These are phyloP conservation scores for Euphorbia celastroides DNA, from an alignment of 441 rosid species.

Conservation along the genomic window DNA sequence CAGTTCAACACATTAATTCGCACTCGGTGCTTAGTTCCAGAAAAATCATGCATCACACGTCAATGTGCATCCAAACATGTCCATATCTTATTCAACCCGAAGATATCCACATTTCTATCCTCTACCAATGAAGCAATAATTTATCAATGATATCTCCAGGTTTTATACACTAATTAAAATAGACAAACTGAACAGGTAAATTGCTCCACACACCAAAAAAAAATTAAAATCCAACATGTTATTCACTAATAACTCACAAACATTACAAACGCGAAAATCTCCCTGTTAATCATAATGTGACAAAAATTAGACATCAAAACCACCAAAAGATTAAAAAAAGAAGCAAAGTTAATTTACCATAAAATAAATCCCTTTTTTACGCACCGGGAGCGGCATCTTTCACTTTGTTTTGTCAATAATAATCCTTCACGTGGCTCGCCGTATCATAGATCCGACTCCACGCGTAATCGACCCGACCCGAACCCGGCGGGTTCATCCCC, in stretches of 20 bases:
- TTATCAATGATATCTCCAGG: no score
- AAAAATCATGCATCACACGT: no score
- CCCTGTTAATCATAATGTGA: not conserved
- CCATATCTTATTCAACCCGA: no score
- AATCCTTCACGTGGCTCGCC: constrained; percentile 72
- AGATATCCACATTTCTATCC: no score
- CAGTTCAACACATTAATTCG: no score
- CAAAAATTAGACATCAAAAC: not conserved
- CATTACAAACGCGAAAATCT: not conserved
- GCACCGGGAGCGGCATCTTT: constrained; percentile 92
- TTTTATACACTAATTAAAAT: no score
- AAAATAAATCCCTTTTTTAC: constrained; percentile 20
- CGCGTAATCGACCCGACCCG: constrained; percentile 61
- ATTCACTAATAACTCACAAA: no score
- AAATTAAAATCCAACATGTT: no score
- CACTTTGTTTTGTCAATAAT: constrained; percentile 57
- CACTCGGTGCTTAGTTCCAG: no score
- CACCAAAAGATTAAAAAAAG: not conserved
- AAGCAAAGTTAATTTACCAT: not conserved
- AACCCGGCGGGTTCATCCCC: constrained; percentile 70
- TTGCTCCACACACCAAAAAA: no score
- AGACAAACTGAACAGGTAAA: no score
- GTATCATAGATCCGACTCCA: constrained; percentile 64
- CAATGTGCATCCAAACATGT: no score
- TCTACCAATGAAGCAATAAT: not conserved